Base-by-base conservation (phyloP, 164 flowering plant species). In the Vitis cinerea region DNA sequence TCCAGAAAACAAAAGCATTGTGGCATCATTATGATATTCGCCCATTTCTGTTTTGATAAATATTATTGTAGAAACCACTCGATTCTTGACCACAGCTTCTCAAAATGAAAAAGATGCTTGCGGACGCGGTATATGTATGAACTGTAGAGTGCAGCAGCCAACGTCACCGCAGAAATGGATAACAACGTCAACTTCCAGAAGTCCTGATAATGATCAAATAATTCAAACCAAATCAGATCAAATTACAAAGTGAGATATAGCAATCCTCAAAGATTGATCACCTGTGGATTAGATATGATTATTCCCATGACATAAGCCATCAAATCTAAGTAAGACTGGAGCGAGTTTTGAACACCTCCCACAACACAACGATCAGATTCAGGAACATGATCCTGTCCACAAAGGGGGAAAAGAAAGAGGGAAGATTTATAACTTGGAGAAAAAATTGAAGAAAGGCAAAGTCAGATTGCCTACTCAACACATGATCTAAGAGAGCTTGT, bases 271-370 rank as follows among this genome's bases (percentile, higher is more conserved):
- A 58, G 61, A 11, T 17, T 8, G 59, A 37, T 74, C 47, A 86
- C 94, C 90, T 87, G 29, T n/a, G 94, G 91, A 72, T 87, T 83
- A 2, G 91, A 83, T 70, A 87, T 76, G 14, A 87, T 37, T 61
- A 87, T 77, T 64, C 90, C 91, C 85, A 83, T 82, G 56, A 82
- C 69, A 78, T 86, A 87, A 64, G 82, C 76, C 80, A 86, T 64
- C 71, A 90, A 70, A 67, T 86, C 87, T 77, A 86, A 8, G 17
- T 75, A 27, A 23, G 94, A 83, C 69, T 87, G 91, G 64, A 90
- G 82, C 8, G 91, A 87, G 73, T 79, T 86, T 72, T 90, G 94
- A 56, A 86, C 94, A 3, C 90, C 91, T 68, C 91, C 94, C 63
- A 90, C 94, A 10, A 84, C 78, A 73, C 88, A 83, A 10, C 94